Base-by-base conservation (phyloP, 2,329 filamentous ascomycete genomes). In the Colletotrichum sp. region DNA sequence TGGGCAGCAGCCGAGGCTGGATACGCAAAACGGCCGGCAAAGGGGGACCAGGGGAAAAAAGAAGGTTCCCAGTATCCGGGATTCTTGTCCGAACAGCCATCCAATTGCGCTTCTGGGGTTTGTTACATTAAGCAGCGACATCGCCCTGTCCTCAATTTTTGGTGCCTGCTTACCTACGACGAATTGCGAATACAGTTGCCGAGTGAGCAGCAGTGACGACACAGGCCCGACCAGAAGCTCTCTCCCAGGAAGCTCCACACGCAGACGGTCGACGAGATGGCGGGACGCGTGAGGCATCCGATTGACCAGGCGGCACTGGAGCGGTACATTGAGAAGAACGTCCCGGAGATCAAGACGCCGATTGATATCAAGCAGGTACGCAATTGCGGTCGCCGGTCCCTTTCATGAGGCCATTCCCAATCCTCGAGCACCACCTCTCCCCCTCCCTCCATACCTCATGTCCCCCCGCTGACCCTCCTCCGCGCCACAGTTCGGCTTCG, bases 341-440 rank as follows among this genome's bases (percentile, higher is more conserved):
- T 98, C n/a, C 95, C 95, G 4, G 90, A 93, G 81, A 96, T 99
- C 83, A 92, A 94, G 85, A 90, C 92, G 16, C 97, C 97, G 1
- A 87, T 99, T 78, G 93, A 96, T 61, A 88, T 99, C 79, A 98
- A 98, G 87, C 96, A 98, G 91, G 96, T 96, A 86, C 75, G 85
- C 43, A 52, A 52, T 7, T 13, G 5, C 3, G n/a, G 13, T 43
- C 18, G 39, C 16, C 39, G 39, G 39, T n/a, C 16, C 10, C n/a
- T 21, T 7, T 52, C 6, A 1, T 1, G 43, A 52, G n/a, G 43
- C 43, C n/a, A 52, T 52, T 52, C 43, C 39, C 39, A 48, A 7
- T 4, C 39, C 18, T 48, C 39, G 5, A n/a, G 39, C 39, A 48
- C 18, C 28, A 28, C 32, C 34, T 48, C 30, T 32, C 52, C 48